These are phyloP conservation scores for Monosporozyma aerobia DNA, from an alignment of 805 yeast species.

Conservation along the genomic window DNA sequence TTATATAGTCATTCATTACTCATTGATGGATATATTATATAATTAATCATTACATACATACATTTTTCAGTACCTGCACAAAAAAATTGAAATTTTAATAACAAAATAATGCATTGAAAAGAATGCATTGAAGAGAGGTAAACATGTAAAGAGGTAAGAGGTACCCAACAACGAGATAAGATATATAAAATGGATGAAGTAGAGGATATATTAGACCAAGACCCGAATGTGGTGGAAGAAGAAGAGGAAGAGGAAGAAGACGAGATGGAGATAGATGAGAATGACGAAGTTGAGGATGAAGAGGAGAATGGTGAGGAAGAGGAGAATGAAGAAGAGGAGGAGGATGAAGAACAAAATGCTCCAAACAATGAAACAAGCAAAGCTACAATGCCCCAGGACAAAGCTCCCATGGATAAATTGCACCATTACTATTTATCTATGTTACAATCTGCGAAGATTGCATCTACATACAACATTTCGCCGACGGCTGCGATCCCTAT, in stretches of 20 bases:
- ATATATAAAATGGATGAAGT: constrained; percentile 21
- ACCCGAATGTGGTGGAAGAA: constrained; percentile 23
- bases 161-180: too few relatives aligned
- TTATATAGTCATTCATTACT: too few relatives aligned
- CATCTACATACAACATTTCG: constrained; percentile 55
- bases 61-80: too few relatives aligned
- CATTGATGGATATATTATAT: too few relatives aligned
- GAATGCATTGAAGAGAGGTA: background rate
- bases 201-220: constrained; percentile 24
- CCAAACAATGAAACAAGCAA: constrained; percentile 14
- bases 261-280: constrained; percentile 15
- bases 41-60: too few relatives aligned
- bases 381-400: too few relatives aligned
- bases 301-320: constrained; percentile 20
- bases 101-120: too few relatives aligned
- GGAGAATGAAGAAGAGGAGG: constrained; percentile 7
- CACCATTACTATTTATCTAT: constrained; percentile 29
- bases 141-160: too few relatives aligned
- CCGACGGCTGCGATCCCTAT: constrained; percentile 89
- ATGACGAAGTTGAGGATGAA: constrained; percentile 16
- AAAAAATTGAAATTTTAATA: too few relatives aligned
- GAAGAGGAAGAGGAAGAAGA: constrained; percentile 23
- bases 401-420: constrained; percentile 10
- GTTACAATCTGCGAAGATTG: constrained; percentile 37
- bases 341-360: constrained; percentile 12